Evolutionary conservation across 2,329 filamentous ascomycete species (phyloP), one percentile per base, ranked within the genome.

Genomic region (Colletotrichum acutatum): DNA sequence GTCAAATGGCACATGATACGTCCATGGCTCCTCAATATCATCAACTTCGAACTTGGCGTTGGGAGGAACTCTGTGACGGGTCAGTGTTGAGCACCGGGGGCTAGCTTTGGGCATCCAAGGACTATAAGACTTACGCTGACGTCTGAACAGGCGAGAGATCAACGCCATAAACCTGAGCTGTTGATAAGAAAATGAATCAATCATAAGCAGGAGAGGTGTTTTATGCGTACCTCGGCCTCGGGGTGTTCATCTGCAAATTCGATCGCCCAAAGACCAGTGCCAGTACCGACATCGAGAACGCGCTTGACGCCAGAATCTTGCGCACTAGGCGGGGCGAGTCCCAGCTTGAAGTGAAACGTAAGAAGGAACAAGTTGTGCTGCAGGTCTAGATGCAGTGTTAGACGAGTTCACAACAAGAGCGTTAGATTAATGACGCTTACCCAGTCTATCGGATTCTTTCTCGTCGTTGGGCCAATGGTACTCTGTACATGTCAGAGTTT

Each of bases 1-100:
- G 79, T 90, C 88, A 78, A 90, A 90, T 63, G 86, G 80, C 1
- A 82, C 76, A 70, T 84, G 84, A 24, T 75, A 80, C 4, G 85
- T 79, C 89, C 89, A 91, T 1, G 85, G 81, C 68, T 88, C 84
- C 74, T 89, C 87, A 34, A 85, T 80, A 75, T 91, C 89, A 74
- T 90, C 88, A 42, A 90, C 82, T 62, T 89, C 80, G 78, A 90
- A 90, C 26, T 82, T 82, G 61, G 88, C 83, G 75, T 90, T 90
- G 26, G 87, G 84, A 5, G 88, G 88, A 4, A 89, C 83, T 68
- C 85, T 81, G 22, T 26, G 8, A 14, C 19, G 24, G 14, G 52
- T 16, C 19, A 30, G 32, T 5, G 4, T 32, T 32, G 30, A 32
- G 30, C 30, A 8, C 30, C 9, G 30, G 30, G 30, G 9, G 9